Percentiles rank a stretch among this genome's conserved stretches.
phyloP scores from a whole-genome alignment of 2,329 filamentous ascomycete genomes.

The Penicillium aurantiogriseum region DNA sequence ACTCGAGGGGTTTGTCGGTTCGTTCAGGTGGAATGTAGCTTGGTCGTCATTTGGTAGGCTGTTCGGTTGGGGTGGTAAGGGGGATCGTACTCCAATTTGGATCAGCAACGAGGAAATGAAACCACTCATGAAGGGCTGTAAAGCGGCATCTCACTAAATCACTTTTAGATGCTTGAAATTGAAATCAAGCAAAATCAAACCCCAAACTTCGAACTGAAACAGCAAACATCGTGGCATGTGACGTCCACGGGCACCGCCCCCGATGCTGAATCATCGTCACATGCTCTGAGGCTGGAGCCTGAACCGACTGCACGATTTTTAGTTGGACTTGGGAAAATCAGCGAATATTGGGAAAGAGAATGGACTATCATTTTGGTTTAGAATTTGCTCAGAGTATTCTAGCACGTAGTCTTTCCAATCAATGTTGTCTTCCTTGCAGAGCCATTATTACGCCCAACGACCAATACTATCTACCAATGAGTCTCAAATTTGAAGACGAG shows the following conservation, averaged over 20 bases:
- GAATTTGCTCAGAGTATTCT: neutral
- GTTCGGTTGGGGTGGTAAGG: slow-evolving; percentile 37
- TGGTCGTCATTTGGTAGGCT: slow-evolving; percentile 24
- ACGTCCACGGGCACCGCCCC: slow-evolving; percentile 11
- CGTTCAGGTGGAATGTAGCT: slow-evolving; percentile 23
- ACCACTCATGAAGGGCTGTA: slow-evolving; percentile 43
- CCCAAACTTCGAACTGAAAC: slow-evolving; percentile 2
- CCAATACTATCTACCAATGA: neutral
- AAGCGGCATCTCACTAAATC: slow-evolving; percentile 19
- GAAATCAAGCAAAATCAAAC: slow-evolving; percentile 6
- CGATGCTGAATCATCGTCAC: slow-evolving; percentile 26
- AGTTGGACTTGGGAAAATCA: neutral
- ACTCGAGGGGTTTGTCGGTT: slow-evolving; percentile 23
- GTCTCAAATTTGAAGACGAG: neutral
- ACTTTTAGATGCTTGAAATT: slow-evolving; percentile 2
- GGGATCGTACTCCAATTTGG: slow-evolving; percentile 45
- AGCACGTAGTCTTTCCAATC: neutral
- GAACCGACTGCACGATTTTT: neutral
- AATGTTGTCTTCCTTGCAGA: neutral
- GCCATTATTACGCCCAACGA: neutral
- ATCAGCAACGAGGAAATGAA: slow-evolving; percentile 45
- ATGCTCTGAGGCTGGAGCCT: neutral
- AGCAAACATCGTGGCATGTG: slow-evolving; percentile 7
- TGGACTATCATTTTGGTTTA: neutral
- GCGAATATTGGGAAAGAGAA: neutral